Base-by-base conservation (phyloP, 805 yeast species). In the Wickerhamomyces bisporus region DNA sequence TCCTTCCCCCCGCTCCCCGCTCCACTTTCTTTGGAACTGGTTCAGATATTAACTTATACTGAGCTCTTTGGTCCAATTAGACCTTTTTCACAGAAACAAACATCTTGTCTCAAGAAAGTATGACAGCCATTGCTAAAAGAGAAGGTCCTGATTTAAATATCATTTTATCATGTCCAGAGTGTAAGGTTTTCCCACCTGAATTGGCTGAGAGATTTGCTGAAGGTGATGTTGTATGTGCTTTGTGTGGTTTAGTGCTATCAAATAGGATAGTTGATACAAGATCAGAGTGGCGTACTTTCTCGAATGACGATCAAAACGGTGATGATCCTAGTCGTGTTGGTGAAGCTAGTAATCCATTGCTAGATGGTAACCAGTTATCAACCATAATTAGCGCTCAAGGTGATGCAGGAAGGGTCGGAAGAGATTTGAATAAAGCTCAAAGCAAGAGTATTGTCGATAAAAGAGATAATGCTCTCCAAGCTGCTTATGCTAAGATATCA, bases 281-380 rank as follows among this genome's bases (percentile, higher is more conserved):
- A 49, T 86, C 96, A 1, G 98, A 91, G 69, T 91, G 98, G 98
- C 85, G 98, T 69, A 93, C 98, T 3, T 91, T 91, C 61, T 82
- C 94, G 42, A 93, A 93, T 58, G 98, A 91, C 60, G 98, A 91
- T 61, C 98, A 91, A 61, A 93, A 91, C 51, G 95, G 95, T 52
- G 97, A 88, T 61, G 98, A 91, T 60, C 98, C 98, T 5, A 81
- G 93, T 48, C 98, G 98, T 85, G 98, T 91, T 46, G 98, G 98
- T 62, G 97, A 89, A 58, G 97, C 97, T 5, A 81, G 88, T 14
- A 89, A 89, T 58, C 96, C 97, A 9, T 67, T 89, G 38, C 71
- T 93, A 49, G 97, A 89, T 55, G 84, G 94, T 16, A 91, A 85
- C 51, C 94, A 89, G 61, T 77, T 91, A 39, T 86, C 94, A 13